Evolutionary conservation across 2,329 filamentous ascomycete genomes (phyloP), one percentile per base, ranked within the genome.

Genomic region (Ambrosiella beaveri): DNA sequence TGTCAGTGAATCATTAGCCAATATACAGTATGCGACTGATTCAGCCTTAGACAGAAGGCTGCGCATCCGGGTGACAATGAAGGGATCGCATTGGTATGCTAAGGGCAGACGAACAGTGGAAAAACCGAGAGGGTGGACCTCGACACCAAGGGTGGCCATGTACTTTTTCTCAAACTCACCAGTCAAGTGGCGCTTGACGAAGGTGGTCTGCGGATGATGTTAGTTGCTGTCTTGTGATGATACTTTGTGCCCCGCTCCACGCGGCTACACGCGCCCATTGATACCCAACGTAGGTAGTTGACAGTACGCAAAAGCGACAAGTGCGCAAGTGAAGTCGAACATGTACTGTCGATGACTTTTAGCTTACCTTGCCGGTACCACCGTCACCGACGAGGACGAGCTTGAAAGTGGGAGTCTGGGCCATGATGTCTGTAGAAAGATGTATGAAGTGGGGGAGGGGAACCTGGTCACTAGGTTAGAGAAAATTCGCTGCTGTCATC

Each of bases 91-190:
- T 47, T 8, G 44, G n/a, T 47, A 47, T 47, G 13, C 3, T 13
- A 6, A 19, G 65, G 57, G 36, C 54, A 50, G 67, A 79, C 88
- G 77, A 88, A 97, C 90, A 72, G 91, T 97, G 69, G 84, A 88
- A 84, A 98, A 98, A 69, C 84, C 86, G 65, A 98, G 88, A 73
- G 93, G 93, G 80, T 98, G 93, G 65, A 98, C 93, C 75, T 98
- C 93, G 72, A 98, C 93, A 85, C 93, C 93, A 65, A 98, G 88
- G 62, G 93, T 98, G 68, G 93, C 93, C 74, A 98, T 97, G 79
- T 98, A 98, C 80, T 97, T 98, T 86, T 98, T 98, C 79, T 98
- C 93, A 72, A 98, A 98, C 74, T 98, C 93, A 73, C 93, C 93
- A 71, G 93, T 98, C 83, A 97, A 82, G 78, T 98, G 93, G 71